Evolutionary conservation across 164 flowering plant species (phyloP), one percentile per base, ranked within the genome.

Genomic region (Annona squamosa): DNA sequence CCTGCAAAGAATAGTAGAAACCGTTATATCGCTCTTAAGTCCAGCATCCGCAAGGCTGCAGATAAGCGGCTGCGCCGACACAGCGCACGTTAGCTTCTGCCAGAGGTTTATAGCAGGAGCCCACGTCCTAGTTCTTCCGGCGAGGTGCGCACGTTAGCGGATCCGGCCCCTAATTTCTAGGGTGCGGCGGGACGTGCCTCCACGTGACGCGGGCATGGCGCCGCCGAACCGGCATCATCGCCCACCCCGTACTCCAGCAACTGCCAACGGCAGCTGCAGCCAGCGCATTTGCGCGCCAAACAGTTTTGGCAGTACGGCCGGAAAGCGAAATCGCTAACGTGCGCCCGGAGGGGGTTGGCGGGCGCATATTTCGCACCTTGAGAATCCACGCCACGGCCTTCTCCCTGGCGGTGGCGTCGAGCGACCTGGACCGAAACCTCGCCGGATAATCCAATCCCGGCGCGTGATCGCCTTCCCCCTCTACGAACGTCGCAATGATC

Each of bases 371-470:
- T 46, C 9, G 52, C 83, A 93, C 99, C 99, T 90, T 91, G 78
- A 93, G 92, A 80, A 91, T 95, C 99, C 99, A 93, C 63, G 86
- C 82, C 72, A 95, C 85, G n/a, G 94, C 88, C 16, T 83, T 86
- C 65, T 81, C 78, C 47, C 99, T 76, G 63, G 91, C 89, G 17
- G 90, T 83, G 45, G 82, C 88, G 56, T 95, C 93, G 48, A 91
- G 85, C 5, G 89, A 78, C 67, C 77, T 85, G 48, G 90, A 84
- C 18, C 76, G 82, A 67, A 85, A 81, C 63, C 83, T 81, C 2
- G 85, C 74, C 12, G 83, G 63, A 80, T 86, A 91, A 69, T 88
- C 92, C 43, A 74, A 69, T 4, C 86, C 90, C 2, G 90, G 90
- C 42, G 84, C 78, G 79, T 83, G 87, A 67, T 84, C 79, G 19